Percentiles rank a stretch among this genome's conserved stretches.
Evolutionary conservation across 2,329 filamentous ascomycete genomes (phyloP).

Genomic region (Aureobasidium vineae): DNA sequence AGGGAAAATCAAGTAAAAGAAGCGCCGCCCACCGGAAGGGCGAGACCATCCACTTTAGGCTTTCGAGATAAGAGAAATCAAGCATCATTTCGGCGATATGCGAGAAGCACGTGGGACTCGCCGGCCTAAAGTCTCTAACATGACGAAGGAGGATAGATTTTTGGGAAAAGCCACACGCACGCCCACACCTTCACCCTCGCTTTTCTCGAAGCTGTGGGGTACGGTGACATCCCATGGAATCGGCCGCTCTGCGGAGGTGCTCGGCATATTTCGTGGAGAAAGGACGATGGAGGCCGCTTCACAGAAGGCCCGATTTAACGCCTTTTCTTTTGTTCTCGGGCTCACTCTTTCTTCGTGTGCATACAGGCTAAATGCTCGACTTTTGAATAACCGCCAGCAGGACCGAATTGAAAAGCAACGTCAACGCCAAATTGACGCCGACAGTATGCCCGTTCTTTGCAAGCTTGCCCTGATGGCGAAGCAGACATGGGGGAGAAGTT

Average conservation of each 20-base stretch:
- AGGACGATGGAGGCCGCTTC: neutral
- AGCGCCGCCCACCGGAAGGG: neutral
- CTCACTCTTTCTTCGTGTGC: neutral
- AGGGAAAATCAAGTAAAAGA: neutral
- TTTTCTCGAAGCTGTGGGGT: slow-evolving; percentile 21
- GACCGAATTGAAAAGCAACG: slow-evolving; percentile 27
- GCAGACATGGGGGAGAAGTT: neutral
- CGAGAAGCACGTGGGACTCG: neutral
- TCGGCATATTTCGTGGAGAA: slow-evolving; percentile 14
- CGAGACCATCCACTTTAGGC: neutral
- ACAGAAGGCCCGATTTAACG: slow-evolving; percentile 17
- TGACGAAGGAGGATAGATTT: neutral
- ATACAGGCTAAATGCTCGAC: slow-evolving; percentile 22
- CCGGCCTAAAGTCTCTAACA: neutral
- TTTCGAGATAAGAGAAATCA: neutral
- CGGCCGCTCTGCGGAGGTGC: slow-evolving; percentile 6
- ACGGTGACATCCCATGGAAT: slow-evolving; percentile 11
- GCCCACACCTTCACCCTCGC: neutral
- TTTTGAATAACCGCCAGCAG: slow-evolving; percentile 22
- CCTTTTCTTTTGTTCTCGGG: slow-evolving; percentile 1
- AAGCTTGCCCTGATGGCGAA: neutral
- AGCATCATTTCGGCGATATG: slow-evolving; percentile 5
- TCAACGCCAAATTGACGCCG: slow-evolving; percentile 12
- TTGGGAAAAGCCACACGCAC: neutral
- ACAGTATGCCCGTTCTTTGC: neutral